Percentiles rank a stretch among this genome's conserved stretches.
phyloP scores from a whole-genome alignment of 2,329 filamentous ascomycete genomes.

The Claviceps sorghi region DNA sequence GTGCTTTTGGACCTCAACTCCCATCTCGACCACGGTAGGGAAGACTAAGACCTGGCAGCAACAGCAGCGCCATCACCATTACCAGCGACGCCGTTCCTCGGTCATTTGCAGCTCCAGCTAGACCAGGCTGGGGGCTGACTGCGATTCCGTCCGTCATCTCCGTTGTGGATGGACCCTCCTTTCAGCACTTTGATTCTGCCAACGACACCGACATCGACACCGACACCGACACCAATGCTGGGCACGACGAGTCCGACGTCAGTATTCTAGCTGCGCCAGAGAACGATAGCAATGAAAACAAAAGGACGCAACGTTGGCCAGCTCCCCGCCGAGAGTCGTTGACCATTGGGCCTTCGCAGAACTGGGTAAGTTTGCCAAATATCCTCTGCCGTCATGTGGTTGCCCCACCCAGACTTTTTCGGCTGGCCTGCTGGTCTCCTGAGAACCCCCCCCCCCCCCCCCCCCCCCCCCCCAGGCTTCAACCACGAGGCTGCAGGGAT shows the following conservation, averaged over 20 bases:
- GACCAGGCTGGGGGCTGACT: constrained; percentile 11
- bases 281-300: constrained; percentile 25
- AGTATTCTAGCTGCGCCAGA: constrained; percentile 14
- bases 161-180: constrained; percentile 42
- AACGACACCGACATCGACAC: constrained; percentile 10
- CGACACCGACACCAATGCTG: constrained; percentile 10
- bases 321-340: constrained; percentile 35
- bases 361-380: constrained; percentile 21
- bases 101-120: not conserved
- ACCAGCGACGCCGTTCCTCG: constrained; percentile 7
- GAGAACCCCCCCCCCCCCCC: not conserved
- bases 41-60: constrained; percentile 1
- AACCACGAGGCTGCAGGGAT: constrained; percentile 2
- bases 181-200: constrained; percentile 29
- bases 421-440: not conserved
- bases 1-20: constrained; percentile 3
- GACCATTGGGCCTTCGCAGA: constrained; percentile 22
- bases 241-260: constrained; percentile 11
- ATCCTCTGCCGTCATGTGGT: not conserved
- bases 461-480: not conserved
- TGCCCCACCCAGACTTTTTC: constrained; percentile 2
- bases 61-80: not conserved
- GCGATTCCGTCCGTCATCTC: constrained; percentile 33
- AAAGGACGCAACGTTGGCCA: constrained; percentile 25
- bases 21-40: not conserved